phyloP scores from a whole-genome alignment of 2,329 filamentous ascomycete species.

The Aspergillus melleus region DNA sequence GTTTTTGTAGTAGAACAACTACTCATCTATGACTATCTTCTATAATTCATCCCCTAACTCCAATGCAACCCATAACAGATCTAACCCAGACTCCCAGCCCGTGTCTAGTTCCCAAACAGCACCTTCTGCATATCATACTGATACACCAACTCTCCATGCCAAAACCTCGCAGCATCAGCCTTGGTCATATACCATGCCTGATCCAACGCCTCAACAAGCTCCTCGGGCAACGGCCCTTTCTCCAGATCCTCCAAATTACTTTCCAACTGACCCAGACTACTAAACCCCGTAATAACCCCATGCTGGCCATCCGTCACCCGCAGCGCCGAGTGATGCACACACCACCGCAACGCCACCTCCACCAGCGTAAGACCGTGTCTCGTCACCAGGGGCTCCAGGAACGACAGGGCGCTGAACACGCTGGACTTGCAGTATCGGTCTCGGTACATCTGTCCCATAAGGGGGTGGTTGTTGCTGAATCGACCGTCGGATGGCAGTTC shows the following conservation, averaged over 20 bases:
- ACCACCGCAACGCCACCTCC: conserved; percentile 50
- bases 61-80: too few species aligned
- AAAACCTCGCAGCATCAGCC: conserved; percentile 32
- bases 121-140: too few species aligned
- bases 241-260: conserved; percentile 41
- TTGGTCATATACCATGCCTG: conserved; percentile 37
- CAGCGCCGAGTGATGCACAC: conserved; percentile 44
- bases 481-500: too few species aligned
- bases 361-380: conserved; percentile 45
- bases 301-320: conserved; percentile 31
- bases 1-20: too few species aligned
- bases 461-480: conserved; percentile 35
- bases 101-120: too few species aligned
- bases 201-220: conserved; percentile 41
- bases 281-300: conserved; percentile 43
- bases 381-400: conserved; percentile 35
- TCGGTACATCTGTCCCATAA: conserved; percentile 39
- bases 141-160: conserved; percentile 19
- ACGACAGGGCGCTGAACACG: conserved; percentile 47
- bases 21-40: too few species aligned
- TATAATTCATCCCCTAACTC: too few species aligned
- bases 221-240: conserved; percentile 42
- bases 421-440: conserved; percentile 44
- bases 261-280: conserved; percentile 38
- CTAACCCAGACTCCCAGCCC: too few species aligned